Evolutionary conservation across 2,329 filamentous ascomycete species (phyloP), one percentile per base, ranked within the genome.

Genomic region (Aspergillus neotritici): DNA sequence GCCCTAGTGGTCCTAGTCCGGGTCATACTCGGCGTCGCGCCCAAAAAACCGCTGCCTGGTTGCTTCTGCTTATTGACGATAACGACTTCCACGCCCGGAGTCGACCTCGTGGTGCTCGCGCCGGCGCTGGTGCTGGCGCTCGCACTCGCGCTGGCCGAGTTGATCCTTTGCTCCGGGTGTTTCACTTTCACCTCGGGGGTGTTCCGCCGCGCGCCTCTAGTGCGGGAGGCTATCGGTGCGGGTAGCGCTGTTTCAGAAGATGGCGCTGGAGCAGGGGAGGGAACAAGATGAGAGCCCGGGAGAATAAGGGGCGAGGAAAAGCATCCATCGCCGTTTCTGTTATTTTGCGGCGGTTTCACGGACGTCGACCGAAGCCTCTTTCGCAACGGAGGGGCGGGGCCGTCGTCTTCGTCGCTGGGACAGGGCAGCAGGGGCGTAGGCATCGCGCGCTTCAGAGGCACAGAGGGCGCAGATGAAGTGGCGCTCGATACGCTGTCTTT

Each of bases 391-490:
- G 53, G 45, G 32, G 44, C 48, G 3, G 45, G 45, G 13, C 50
- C 50, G 9, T 42, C 25, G 28, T 47, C 33, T 15, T 58, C 51
- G 35, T 61, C 63, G 14, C 41, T 46, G 6, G 21, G n/a, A n/a
- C n/a, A n/a, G n/a, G n/a, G n/a, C n/a, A n/a, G 9, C 21, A 25
- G 3, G 6, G 21, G 21, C 9, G 21, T 8, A 25, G 21, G 21
- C 3, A 25, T 25, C 21, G 9, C 7, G 21, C 21, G 21, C 21
- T 25, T 25, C 21, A 9, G 2, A 1, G 21, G 21, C 21, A 25
- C 21, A 5, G 52, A 49, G 35, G 57, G 53, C 21, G 61, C 53
- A 13, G 61, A 63, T 14, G 62, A 66, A 32, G 55, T 60, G 28
- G 58, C 41, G 41, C 57, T 66, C 10, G 60, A 61, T 11, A 49